These are phyloP conservation scores for Galium porrigens DNA, from an alignment of 305 asterid species.

Conservation along the genomic window DNA sequence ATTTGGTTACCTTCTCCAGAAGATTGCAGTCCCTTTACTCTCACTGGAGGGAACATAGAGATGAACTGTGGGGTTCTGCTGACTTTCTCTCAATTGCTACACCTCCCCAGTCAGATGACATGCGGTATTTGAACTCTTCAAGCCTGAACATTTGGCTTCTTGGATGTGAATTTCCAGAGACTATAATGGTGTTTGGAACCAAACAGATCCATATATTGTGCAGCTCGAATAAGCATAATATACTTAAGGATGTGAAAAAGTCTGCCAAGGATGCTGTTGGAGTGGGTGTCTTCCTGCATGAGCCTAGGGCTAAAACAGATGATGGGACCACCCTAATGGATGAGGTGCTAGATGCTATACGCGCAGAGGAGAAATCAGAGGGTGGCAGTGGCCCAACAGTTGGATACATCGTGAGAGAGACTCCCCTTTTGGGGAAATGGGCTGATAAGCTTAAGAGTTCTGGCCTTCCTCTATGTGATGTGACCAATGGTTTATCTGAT, in stretches of 20 bases:
- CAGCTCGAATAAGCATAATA: conserved; percentile 51
- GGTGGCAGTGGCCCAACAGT: conserved; percentile 21
- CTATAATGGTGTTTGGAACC: conserved; percentile 51
- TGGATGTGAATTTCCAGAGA: conserved; percentile 68
- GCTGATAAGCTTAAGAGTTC: conserved; percentile 35
- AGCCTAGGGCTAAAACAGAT: conserved; percentile 34
- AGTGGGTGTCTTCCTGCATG: conserved; percentile 38
- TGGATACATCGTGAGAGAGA: conserved; percentile 49
- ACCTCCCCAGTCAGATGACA: conserved; percentile 49
- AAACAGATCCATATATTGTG: conserved; percentile 49
- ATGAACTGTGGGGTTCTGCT: conserved; percentile 45
- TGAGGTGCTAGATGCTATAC: conserved; percentile 26
- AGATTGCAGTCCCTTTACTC: conserved; percentile 39
- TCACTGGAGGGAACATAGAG: conserved; percentile 38
- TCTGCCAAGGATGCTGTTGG: conserved; percentile 35
- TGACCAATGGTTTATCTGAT: conserved; percentile 46
- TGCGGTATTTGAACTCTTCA: conserved; percentile 54
- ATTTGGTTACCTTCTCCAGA: conserved; percentile 31
- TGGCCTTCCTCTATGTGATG: conserved; percentile 34
- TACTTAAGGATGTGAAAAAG: conserved; percentile 37
- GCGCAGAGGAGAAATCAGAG: conserved; percentile 24
- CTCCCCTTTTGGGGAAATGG: conserved; percentile 29
- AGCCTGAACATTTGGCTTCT: conserved; percentile 59
- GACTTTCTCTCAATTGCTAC: conserved; percentile 47
- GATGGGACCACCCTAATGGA: conserved; percentile 43